Evolutionary conservation across 106 monocot species (phyloP).

Genomic region (Apostasia shenzhenica): DNA sequence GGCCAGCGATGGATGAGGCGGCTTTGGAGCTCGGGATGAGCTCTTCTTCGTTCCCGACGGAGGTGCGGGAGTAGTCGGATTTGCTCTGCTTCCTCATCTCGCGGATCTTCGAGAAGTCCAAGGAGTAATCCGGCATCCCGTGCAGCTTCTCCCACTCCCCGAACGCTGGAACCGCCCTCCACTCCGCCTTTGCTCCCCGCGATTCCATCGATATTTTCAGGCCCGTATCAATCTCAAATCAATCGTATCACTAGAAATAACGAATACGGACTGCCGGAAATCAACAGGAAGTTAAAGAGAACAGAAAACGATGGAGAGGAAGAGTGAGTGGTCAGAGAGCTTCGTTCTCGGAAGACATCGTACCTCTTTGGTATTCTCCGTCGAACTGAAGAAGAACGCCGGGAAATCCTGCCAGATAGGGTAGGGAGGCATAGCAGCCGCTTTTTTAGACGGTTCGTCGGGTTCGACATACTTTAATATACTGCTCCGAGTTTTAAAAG

Average conservation of each 20-base stretch:
- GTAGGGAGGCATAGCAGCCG: too few species aligned
- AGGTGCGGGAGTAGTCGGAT: conserved; percentile 47
- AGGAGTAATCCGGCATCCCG: conserved; percentile 74
- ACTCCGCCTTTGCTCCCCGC: conserved; percentile 10
- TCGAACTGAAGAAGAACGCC: not conserved
- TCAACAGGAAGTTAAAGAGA: too few species aligned
- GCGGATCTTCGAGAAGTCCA: conserved; percentile 86
- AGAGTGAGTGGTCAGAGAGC: too few species aligned
- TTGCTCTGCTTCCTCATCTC: conserved; percentile 80
- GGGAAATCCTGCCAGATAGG: too few species aligned
- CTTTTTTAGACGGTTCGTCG: too few species aligned
- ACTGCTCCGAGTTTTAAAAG: too few species aligned
- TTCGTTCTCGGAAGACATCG: not conserved
- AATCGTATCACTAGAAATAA: too few species aligned
- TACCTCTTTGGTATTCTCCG: not conserved
- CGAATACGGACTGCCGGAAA: too few species aligned
- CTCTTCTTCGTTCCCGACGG: conserved; percentile 70
- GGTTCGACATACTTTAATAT: too few species aligned
- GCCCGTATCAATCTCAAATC: too few species aligned
- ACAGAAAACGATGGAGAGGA: too few species aligned
- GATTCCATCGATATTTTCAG: not conserved
- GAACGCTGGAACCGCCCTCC: conserved; percentile 83
- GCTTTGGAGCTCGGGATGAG: conserved; percentile 8
- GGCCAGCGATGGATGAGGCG: too few species aligned
- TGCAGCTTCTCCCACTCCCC: conserved; percentile 89